Percentiles rank a stretch among this genome's conserved stretches.
Conservation (phyloP, 2,329 filamentous ascomycete species). For the Fusarium multiceps region DNA sequence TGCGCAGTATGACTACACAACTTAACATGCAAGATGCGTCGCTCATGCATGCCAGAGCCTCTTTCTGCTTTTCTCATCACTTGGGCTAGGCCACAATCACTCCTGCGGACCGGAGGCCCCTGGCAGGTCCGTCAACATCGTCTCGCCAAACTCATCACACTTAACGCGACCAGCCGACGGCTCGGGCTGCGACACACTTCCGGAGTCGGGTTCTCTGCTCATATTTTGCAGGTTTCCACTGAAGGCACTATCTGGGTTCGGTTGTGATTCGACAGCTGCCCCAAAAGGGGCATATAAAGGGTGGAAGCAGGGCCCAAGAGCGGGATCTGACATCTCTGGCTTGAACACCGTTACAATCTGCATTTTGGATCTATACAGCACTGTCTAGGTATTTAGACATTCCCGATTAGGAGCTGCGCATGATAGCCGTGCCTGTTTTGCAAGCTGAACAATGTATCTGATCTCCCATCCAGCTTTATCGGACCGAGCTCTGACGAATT, state of each 20-base stretch:
- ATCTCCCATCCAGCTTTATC: constrained; percentile 32
- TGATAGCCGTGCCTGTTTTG: constrained; percentile 27
- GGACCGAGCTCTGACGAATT: constrained; percentile 41
- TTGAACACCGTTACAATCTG: constrained; percentile 36
- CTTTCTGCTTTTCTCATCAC: not conserved
- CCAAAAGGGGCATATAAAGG: not conserved
- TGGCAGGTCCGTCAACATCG: constrained; percentile 11
- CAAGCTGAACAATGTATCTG: constrained; percentile 32
- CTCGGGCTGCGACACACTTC: constrained; percentile 30
- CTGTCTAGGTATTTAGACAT: constrained; percentile 21
- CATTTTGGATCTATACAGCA: constrained; percentile 12
- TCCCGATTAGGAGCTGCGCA: constrained; percentile 10
- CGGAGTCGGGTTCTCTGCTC: constrained; percentile 10
- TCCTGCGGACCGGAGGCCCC: constrained; percentile 15
- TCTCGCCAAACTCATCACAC: constrained; percentile 28
- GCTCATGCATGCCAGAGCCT: not conserved
- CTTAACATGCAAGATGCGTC: not conserved
- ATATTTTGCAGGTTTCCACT: constrained; percentile 12
- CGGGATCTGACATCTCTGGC: constrained; percentile 15
- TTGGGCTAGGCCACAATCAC: not conserved
- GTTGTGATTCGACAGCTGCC: not conserved
- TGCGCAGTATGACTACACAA: constrained; percentile 7
- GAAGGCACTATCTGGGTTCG: not conserved
- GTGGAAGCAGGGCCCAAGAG: constrained; percentile 15
- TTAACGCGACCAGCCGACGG: constrained; percentile 38